phyloP scores from a whole-genome alignment of 352 stramenopile genomes.

The Globisporangium orthogonon region DNA sequence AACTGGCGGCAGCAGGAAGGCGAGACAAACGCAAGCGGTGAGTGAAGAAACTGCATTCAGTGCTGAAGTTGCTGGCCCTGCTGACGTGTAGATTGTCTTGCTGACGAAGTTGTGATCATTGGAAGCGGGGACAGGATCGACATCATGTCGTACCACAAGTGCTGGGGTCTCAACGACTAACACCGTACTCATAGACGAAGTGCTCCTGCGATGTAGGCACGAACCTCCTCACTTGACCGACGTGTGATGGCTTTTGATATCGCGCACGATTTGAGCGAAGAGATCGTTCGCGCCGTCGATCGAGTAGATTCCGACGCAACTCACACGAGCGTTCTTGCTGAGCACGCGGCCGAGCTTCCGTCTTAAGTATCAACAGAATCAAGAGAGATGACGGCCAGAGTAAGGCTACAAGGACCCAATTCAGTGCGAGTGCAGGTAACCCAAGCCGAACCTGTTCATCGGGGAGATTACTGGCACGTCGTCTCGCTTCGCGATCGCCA shows the following conservation, averaged over 20 bases:
- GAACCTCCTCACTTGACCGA: too few species aligned
- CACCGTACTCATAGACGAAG: neutral
- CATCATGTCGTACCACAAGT: constrained; percentile 27
- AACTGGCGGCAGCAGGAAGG: constrained; percentile 11
- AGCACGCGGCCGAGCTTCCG: constrained; percentile 88
- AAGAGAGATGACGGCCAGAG: too few species aligned
- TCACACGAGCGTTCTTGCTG: constrained; percentile 92
- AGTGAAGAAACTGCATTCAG: neutral
- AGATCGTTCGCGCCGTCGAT: constrained; percentile 92
- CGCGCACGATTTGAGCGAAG: constrained; percentile 36
- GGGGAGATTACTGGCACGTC: constrained; percentile 9
- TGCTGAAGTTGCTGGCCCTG: neutral
- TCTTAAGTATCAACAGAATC: constrained; percentile 27
- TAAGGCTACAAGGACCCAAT: neutral
- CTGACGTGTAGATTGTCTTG: neutral
- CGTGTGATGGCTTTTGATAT: neutral
- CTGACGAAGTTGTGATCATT: neutral
- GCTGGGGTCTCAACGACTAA: constrained; percentile 27
- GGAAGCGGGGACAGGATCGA: constrained; percentile 10
- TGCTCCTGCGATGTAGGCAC: too few species aligned
- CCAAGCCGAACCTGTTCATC: constrained; percentile 7
- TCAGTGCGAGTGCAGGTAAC: neutral
- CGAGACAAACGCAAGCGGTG: constrained; percentile 19
- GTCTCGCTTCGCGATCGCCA: constrained; percentile 4
- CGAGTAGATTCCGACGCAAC: constrained; percentile 93